Base-by-base conservation (phyloP, 306 rosid genomes). In the Purshia tridentata region DNA sequence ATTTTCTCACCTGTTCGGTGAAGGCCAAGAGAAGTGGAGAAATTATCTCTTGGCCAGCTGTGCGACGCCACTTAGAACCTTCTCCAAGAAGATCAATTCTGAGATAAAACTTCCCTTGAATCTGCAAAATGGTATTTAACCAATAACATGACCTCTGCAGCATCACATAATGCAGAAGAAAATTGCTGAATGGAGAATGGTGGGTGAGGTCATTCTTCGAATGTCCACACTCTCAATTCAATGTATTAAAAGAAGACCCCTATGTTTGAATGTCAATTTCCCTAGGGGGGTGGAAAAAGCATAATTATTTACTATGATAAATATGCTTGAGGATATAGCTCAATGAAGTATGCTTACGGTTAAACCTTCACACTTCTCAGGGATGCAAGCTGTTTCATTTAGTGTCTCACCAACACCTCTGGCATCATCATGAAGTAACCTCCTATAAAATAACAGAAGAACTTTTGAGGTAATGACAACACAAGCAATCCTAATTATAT, bases 1-100 rank as follows among this genome's bases (percentile, higher is more conserved):
- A 15, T 41, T 80, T 67, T 76, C 74, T 70, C 73, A 83, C 86
- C 81, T 85, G 89, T 85, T 88, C 84, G 5, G 95, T 42, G 77
- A 92, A 92, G 44, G 96, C 98, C 66, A 92, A 75, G 67, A 92
- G 89, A 15, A 90, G 74, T 0, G 98, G 98, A 1, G 92, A 85
- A 81, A 81, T 88, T 79, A 84, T 90, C 88, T 92, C 92, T 76
- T 92, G 98, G 48, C 98, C 98, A 74, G 86, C 75, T 7, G 91
- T 76, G 63, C 98, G 91, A 72, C 98, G 98, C 98, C 98, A 92
- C 77, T 84, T 92, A 14, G 92, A 88, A 69, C 98, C 95, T 78
- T 90, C 95, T 81, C 91, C 96, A 18, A 81, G 67, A 49, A 80
- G 85, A 67, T 90, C 98, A 5, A 92, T 85, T 81, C 88, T 86